A percentile compares a stretch with the other conserved stretches of the same genome.
Evolutionary conservation across 2,329 filamentous ascomycete species (phyloP).

Genomic region (Aureobasidium vineae): DNA sequence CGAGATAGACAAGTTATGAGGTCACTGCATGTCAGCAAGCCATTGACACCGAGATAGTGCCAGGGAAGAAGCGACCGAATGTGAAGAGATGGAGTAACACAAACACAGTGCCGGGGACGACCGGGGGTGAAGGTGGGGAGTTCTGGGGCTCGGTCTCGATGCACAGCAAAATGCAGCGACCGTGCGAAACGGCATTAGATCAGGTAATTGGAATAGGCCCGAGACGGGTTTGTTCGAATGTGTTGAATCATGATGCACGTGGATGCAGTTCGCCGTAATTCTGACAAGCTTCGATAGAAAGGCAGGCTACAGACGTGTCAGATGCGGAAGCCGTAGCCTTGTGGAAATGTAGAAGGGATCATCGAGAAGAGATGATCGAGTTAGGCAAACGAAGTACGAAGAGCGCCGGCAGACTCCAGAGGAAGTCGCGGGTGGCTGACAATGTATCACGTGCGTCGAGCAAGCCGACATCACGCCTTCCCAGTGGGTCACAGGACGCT

Average conservation of each 20-base stretch:
- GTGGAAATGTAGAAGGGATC: slow-evolving; percentile 11
- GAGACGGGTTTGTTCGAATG: background rate
- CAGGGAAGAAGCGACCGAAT: background rate
- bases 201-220: slow-evolving; percentile 11
- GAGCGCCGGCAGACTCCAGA: background rate
- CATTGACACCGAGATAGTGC: slow-evolving; percentile 15
- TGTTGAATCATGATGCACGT: slow-evolving; percentile 6
- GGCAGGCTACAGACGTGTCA: slow-evolving; percentile 11
- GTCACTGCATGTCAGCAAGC: slow-evolving; percentile 10
- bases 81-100: slow-evolving; percentile 18
- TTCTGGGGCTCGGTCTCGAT: slow-evolving; percentile 13
- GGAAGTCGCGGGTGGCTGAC: background rate
- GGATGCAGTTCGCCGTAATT: slow-evolving; percentile 6
- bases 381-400: background rate
- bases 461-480: slow-evolving; percentile 9
- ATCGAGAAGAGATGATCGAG: background rate
- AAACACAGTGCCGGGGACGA: slow-evolving; percentile 12
- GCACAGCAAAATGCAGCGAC: background rate
- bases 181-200: background rate
- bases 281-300: background rate
- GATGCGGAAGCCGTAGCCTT: background rate
- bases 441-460: background rate
- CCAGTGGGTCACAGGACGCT: slow-evolving; percentile 14
- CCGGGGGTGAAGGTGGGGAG: slow-evolving; percentile 8
- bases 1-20: background rate